These are phyloP conservation scores for Sarocladium oryzae DNA, from an alignment of 2,329 filamentous ascomycete genomes.

Conservation along the genomic window DNA sequence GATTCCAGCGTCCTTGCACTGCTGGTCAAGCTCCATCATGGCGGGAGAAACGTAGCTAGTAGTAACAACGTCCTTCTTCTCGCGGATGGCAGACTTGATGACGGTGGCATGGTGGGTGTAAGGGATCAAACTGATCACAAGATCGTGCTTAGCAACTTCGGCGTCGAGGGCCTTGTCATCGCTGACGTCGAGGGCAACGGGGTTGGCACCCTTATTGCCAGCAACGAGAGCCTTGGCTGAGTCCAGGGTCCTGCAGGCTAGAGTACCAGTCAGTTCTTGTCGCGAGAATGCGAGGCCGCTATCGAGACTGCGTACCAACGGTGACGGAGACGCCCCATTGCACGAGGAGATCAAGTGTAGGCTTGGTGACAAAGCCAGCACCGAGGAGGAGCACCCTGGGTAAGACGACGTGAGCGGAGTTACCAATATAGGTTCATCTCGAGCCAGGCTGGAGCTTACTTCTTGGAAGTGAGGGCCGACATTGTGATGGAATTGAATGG, in stretches of 20 bases:
- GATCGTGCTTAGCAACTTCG: constrained; percentile 70
- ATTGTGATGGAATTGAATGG: neutral
- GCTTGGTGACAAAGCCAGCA: constrained; percentile 54
- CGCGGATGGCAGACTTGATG: constrained; percentile 86
- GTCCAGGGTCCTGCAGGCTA: constrained; percentile 76
- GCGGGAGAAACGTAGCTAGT: constrained; percentile 89
- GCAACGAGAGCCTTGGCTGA: constrained; percentile 67
- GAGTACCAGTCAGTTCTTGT: constrained; percentile 2
- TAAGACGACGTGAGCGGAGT: neutral
- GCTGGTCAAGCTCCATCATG: constrained; percentile 81
- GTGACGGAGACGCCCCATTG: constrained; percentile 56
- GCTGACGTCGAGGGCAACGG: constrained; percentile 80
- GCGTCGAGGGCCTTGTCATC: constrained; percentile 71
- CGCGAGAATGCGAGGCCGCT: neutral
- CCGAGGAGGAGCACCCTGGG: constrained; percentile 36
- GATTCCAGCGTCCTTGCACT: constrained; percentile 84
- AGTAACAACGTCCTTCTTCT: constrained; percentile 95
- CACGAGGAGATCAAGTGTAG: constrained; percentile 57
- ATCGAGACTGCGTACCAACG: constrained; percentile 45
- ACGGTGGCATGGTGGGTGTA: constrained; percentile 85
- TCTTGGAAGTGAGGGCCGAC: constrained; percentile 5
- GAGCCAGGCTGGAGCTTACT: neutral
- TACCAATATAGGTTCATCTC: neutral
- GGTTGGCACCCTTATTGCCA: constrained; percentile 64
- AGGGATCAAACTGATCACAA: constrained; percentile 79